phyloP scores from a whole-genome alignment of 768 basidiomycete species.

The Mycena floridula region DNA sequence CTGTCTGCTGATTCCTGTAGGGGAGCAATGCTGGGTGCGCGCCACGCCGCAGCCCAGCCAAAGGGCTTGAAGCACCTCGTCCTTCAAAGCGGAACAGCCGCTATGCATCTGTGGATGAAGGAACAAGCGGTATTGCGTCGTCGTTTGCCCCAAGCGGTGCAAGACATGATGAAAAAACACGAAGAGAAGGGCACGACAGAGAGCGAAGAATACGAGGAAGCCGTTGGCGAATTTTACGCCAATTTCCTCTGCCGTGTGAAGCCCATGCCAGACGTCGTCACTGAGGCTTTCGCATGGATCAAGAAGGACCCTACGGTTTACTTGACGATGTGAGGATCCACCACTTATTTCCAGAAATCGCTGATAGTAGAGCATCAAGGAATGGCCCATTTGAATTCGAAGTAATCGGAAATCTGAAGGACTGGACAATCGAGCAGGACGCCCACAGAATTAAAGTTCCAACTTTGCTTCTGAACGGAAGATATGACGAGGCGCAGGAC shows the following conservation, averaged over 20 bases:
- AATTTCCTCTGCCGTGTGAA: neutral
- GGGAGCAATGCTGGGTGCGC: conserved; percentile 39
- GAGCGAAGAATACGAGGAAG: neutral
- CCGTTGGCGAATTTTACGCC: neutral
- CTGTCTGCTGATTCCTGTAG: no score
- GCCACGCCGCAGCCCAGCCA: conserved; percentile 17
- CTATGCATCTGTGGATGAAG: conserved; percentile 21
- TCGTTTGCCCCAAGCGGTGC: conserved; percentile 24
- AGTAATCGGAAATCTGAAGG: neutral
- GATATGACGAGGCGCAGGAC: conserved; percentile 31
- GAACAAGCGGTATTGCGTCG: conserved; percentile 16
- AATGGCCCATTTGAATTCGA: conserved; percentile 30
- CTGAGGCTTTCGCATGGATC: neutral
- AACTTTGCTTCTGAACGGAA: neutral
- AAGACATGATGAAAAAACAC: conserved; percentile 21
- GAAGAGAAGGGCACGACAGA: conserved; percentile 11
- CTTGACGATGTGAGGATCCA: conserved; percentile 27
- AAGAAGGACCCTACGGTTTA: conserved; percentile 10
- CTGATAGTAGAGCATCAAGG: conserved; percentile 22
- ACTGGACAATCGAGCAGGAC: neutral
- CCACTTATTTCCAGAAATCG: conserved; percentile 26
- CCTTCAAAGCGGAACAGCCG: conserved; percentile 19
- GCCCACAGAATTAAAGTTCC: neutral
- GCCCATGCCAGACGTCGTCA: neutral
- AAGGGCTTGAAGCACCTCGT: conserved; percentile 26